These are phyloP conservation scores for Leishmania aethiopica DNA, from an alignment of 208 protist genomes.

Conservation along the genomic window DNA sequence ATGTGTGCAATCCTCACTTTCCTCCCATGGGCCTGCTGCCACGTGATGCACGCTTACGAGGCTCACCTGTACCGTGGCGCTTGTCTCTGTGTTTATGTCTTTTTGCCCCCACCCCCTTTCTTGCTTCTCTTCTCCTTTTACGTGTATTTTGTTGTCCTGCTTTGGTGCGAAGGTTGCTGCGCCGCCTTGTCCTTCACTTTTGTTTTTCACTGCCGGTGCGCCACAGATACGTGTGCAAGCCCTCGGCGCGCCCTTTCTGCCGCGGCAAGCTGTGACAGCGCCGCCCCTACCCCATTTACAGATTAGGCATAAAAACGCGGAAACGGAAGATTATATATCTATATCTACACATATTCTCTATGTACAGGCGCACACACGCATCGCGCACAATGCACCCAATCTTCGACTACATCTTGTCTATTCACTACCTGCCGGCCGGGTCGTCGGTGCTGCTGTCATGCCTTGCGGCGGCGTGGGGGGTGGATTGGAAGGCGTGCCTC, in stretches of 20 bases:
- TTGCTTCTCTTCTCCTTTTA: not conserved
- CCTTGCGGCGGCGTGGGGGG: constrained; percentile 4
- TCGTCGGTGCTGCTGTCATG: constrained; percentile 5
- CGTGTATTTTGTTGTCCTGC: not conserved
- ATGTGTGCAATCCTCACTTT: not conserved
- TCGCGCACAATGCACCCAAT: constrained; percentile 2
- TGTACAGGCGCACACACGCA: not conserved
- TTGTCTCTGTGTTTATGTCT: not conserved
- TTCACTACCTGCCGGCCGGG: constrained; percentile 22
- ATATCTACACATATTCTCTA: not conserved
- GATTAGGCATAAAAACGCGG: not conserved
- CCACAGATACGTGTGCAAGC: not conserved
- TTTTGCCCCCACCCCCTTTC: not conserved
- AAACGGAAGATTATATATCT: not conserved
- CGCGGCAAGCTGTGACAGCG: not conserved
- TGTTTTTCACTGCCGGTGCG: not conserved
- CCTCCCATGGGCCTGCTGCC: not conserved
- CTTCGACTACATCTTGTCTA: constrained; percentile 25
- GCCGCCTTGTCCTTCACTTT: not conserved
- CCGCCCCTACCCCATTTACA: not conserved
- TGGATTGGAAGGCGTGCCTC: constrained; percentile 13
- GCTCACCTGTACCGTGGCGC: not conserved
- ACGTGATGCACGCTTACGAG: not conserved
- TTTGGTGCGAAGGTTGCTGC: not conserved
- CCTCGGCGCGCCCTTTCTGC: not conserved